Base-by-base conservation (phyloP, 2,329 filamentous ascomycete genomes). In the Aureobasidium vineae region DNA sequence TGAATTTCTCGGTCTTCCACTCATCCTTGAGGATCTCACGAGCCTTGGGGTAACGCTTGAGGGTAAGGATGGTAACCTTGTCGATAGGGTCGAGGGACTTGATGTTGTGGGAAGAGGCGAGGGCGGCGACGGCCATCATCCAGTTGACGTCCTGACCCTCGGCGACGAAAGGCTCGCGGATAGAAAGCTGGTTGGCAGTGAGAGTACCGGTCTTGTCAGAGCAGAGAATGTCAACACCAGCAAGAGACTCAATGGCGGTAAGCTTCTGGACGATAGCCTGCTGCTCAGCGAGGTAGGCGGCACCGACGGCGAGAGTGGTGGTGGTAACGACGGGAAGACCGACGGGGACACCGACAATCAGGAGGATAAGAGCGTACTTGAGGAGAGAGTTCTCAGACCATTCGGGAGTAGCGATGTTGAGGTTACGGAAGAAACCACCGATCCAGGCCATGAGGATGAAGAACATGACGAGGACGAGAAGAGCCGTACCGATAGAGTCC, bases 191-290 rank as follows among this genome's bases (percentile, higher is more conserved):
- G 78, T 90, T 90, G 72, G 87, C 87, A 67, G 88, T 90, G 72
- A 91, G 83, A 40, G 89, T 92, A 82, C 89, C 89, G 53, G 89
- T 91, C 85, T 92, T 91, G 81, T 92, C 89, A 73, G 89, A 91
- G 83, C 89, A 92, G 70, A 91, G 86, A 73, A 91, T 86, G 74
- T 91, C 88, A 70, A 91, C 89, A 85, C 88, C 86, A 75, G 88
- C 88, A 68, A 90, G 83, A 60, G 89, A 91, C 79, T 91, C 89
- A 70, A 91, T 91, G 69, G 89, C 89, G 70, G 89, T 91, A 70
- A 91, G 82, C 81, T 91, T 91, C 82, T 91, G 89, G 61, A 91
- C 89, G 70, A 91, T 91, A 69, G 89, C 89, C 80, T 91, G 89
- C 77, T 91, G 86, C 82, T 91, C 86, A 64, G 89, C 89, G 70